A percentile compares a stretch with the other conserved stretches of the same genome.
These are phyloP conservation scores for Geotrichum siamense DNA, from an alignment of 1,139 yeast species.

Conservation along the genomic window DNA sequence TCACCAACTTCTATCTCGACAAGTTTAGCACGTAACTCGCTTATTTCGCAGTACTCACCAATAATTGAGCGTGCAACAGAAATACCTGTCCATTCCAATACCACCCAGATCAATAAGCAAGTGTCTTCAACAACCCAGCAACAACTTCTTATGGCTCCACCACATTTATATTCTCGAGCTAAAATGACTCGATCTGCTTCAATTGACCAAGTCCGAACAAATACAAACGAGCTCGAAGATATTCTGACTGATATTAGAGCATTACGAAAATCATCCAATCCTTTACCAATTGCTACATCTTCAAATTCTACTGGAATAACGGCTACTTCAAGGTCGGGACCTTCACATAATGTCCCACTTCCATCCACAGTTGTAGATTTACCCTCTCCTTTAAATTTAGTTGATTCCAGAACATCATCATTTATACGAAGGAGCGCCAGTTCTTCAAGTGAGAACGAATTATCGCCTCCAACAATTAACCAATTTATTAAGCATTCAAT, in stretches of 20 bases:
- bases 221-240: constrained; percentile 24
- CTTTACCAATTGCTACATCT: background rate
- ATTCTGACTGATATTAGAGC: constrained; percentile 24
- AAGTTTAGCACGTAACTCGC: constrained; percentile 17
- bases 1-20: constrained; percentile 14
- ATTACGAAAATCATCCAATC: constrained; percentile 21
- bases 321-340: constrained; percentile 11
- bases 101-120: background rate
- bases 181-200: constrained; percentile 4
- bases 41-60: constrained; percentile 21
- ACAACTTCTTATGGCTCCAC: background rate
- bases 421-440: background rate
- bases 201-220: constrained; percentile 23
- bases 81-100: constrained; percentile 5
- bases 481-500: background rate
- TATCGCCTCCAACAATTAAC: background rate
- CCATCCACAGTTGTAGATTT: constrained; percentile 1
- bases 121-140: background rate
- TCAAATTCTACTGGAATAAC: constrained; percentile 1
- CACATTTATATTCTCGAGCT: background rate
- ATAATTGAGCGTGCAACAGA: constrained; percentile 19
- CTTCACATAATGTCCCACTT: constrained; percentile 10
- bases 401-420: constrained; percentile 10
- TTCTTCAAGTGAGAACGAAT: constrained; percentile 2
- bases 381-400: background rate